Percentiles rank a stretch among this genome's conserved stretches.
These are phyloP conservation scores for Sphenostylis stenocarpa DNA, from an alignment of 306 rosid genomes.

Conservation along the genomic window DNA sequence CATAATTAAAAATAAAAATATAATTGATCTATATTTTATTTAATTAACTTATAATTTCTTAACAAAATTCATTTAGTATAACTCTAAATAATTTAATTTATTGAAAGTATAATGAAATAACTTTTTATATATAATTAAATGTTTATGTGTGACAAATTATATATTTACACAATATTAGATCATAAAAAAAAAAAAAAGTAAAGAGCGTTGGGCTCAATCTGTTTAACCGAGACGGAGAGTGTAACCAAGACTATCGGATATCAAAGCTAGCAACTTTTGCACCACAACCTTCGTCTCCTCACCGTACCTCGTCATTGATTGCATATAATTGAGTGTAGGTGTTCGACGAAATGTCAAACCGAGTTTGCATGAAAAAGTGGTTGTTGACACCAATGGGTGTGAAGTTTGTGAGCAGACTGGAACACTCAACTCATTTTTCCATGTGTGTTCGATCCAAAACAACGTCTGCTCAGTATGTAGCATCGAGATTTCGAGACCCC, in stretches of 20 bases:
- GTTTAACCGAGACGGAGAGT: background rate
- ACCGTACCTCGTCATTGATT: conserved; percentile 44
- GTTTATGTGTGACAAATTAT: too few species aligned
- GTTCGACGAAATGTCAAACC: conserved; percentile 45
- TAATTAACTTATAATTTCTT: too few species aligned
- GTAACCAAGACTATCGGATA: conserved; percentile 76
- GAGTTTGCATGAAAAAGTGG: conserved; percentile 23
- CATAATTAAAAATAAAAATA: too few species aligned
- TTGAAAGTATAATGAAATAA: too few species aligned
- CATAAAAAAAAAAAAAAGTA: too few species aligned
- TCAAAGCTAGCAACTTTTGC: conserved; percentile 55
- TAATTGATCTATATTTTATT: too few species aligned
- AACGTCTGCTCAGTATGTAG: conserved; percentile 70
- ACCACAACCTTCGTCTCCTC: conserved; percentile 61
- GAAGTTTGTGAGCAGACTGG: conserved; percentile 41
- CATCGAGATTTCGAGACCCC: conserved; percentile 80
- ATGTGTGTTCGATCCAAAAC: conserved; percentile 55
- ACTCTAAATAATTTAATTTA: too few species aligned
- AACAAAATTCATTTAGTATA: too few species aligned
- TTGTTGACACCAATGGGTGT: conserved; percentile 18
- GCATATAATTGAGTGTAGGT: conserved; percentile 6
- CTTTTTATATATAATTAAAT: too few species aligned
- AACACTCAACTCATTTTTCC: conserved; percentile 25
- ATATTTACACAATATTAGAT: too few species aligned
- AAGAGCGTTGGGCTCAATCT: background rate